A percentile compares a stretch with the other conserved stretches of the same genome.
phyloP scores from a whole-genome alignment of 768 basidiomycete species.

The Gyrodon lividus region DNA sequence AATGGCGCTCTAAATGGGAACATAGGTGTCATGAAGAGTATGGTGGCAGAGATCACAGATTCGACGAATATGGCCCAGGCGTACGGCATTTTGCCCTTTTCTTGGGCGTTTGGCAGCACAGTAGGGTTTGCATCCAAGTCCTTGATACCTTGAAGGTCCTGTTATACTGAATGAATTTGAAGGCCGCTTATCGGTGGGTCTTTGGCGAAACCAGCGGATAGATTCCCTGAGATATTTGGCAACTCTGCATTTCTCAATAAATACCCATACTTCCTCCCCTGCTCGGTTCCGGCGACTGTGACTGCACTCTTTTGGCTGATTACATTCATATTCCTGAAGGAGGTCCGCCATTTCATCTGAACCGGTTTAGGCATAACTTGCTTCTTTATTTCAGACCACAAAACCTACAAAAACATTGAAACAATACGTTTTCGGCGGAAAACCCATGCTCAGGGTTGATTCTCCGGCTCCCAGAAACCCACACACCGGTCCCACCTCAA shows the following conservation, averaged over 20 bases:
- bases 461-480: background rate
- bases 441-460: background rate
- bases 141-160: background rate
- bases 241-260: conserved; percentile 51
- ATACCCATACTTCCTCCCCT: conserved; percentile 76
- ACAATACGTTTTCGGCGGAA: conserved; percentile 18
- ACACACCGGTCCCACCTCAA: background rate
- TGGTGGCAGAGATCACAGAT: conserved; percentile 43
- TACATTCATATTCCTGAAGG: conserved; percentile 52
- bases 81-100: conserved; percentile 58
- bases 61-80: conserved; percentile 35
- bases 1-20: conserved; percentile 58
- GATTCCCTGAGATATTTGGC: conserved; percentile 63
- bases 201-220: conserved; percentile 62
- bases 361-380: background rate
- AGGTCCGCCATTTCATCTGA: conserved; percentile 33
- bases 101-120: conserved; percentile 43
- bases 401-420: conserved; percentile 10
- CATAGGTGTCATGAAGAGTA: conserved; percentile 48
- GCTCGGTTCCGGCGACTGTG: conserved; percentile 59
- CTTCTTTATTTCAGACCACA: conserved; percentile 10
- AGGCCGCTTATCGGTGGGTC: conserved; percentile 71
- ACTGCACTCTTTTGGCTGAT: conserved; percentile 50
- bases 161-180: conserved; percentile 2
- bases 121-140: conserved; percentile 38